phyloP scores from a whole-genome alignment of 2,329 filamentous ascomycete genomes.

The Cladophialophora psammophila region DNA sequence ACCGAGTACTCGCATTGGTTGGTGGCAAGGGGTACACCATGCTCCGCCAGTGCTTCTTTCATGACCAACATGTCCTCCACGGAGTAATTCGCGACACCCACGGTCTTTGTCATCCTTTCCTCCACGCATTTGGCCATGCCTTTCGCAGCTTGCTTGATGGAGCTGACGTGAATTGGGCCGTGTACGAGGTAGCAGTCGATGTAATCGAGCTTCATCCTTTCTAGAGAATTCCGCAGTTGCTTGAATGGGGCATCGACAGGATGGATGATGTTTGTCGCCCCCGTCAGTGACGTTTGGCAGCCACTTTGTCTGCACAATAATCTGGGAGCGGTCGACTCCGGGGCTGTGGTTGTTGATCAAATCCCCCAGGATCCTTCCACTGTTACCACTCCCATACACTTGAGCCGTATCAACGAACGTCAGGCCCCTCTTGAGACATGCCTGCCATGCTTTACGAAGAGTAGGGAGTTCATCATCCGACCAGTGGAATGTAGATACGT shows the following conservation, averaged over 20 bases:
- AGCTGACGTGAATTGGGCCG: slow-evolving; percentile 53
- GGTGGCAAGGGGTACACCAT: slow-evolving; percentile 50
- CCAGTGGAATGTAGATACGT: slow-evolving; percentile 46
- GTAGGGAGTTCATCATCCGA: slow-evolving; percentile 47
- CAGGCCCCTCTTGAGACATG: slow-evolving; percentile 47
- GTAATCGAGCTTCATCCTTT: slow-evolving; percentile 51
- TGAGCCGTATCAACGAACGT: slow-evolving; percentile 57
- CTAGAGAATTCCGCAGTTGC: slow-evolving; percentile 49
- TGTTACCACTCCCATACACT: slow-evolving; percentile 53
- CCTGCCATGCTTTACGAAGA: slow-evolving; percentile 50
- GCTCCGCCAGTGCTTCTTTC: slow-evolving; percentile 50
- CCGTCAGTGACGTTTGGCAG: slow-evolving; percentile 44
- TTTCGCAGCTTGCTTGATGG: slow-evolving; percentile 51
- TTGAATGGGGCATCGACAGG: slow-evolving; percentile 47
- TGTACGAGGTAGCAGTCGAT: slow-evolving; percentile 55
- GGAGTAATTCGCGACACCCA: slow-evolving; percentile 56
- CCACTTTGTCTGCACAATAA: slow-evolving; percentile 54
- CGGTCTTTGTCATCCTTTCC: slow-evolving; percentile 49
- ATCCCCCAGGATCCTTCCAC: slow-evolving; percentile 52
- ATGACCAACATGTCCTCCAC: slow-evolving; percentile 53
- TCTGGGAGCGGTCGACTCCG: slow-evolving; percentile 46
- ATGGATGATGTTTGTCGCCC: slow-evolving; percentile 43
- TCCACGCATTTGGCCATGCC: slow-evolving; percentile 55
- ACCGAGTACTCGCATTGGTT: slow-evolving; percentile 57
- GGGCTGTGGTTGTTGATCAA: slow-evolving; percentile 44